Evolutionary conservation across 2,329 filamentous ascomycete species (phyloP), one percentile per base, ranked within the genome.

Genomic region (Mycogone perniciosa): DNA sequence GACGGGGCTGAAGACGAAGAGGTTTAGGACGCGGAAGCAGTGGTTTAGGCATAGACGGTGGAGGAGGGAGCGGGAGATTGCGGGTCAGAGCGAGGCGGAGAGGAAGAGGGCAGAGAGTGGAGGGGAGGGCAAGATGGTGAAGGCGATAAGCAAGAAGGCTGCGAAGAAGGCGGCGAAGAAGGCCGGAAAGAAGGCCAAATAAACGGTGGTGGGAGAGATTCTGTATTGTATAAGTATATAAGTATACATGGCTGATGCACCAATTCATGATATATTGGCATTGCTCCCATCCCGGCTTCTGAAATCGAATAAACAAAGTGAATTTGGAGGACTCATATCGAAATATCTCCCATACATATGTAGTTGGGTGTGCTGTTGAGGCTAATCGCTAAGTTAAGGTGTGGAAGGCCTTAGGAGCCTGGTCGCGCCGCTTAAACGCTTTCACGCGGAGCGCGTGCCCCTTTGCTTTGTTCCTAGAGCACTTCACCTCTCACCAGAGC

Each of bases 1-100:
- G 55, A 77, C 76, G 61, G 71, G 73, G 20, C 69, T 74, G 50
- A 68, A 75, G 51, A 71, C 75, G 27, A 76, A 73, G 55, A 71
- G 75, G 50, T 75, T 76, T 61, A 67, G 71, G 26, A 76, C 76
- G 53, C 69, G 79, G 43, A 76, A 75, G 63, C 70, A 74, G 57
- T 71, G 67, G 60, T 70, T 79, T 60, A 66, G 76, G 40, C 65
- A 72, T 48, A 60, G 70, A 44, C 59, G 71, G 48, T 74, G 70
- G 69, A 68, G 68, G 50, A 60, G 67, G 13, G 72, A 74, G 65
- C 60, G 65, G 50, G 69, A 71, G 58, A 57, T 71, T n/a, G 66
- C 63, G 50, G 70, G 71, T 1, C 68, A 72, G 65, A 64, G 64
- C 57, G 67, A 67, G 65, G 68, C 70, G 30, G 64, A 60, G 53